Percentiles rank a stretch among this genome's conserved stretches.
Conservation (phyloP, 139 green algal genomes). For the Coelastrella sp. region DNA sequence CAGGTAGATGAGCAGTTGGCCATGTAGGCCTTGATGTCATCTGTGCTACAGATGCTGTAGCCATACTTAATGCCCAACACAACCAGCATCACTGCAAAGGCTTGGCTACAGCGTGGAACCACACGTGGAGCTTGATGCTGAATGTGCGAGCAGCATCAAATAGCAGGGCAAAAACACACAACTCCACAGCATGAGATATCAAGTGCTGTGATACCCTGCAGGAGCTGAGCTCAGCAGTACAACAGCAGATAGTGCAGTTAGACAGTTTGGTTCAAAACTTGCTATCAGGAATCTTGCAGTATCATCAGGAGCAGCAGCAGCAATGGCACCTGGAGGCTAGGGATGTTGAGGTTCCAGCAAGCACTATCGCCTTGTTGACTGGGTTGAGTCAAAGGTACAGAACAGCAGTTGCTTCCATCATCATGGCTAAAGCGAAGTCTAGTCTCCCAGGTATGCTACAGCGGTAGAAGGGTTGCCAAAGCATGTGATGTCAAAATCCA, state of each 20-base stretch:
- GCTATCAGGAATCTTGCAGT: background rate
- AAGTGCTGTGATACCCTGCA: background rate
- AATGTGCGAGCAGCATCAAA: background rate
- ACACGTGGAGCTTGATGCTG: too few relatives aligned
- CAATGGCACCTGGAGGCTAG: too few relatives aligned
- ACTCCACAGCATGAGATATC: background rate
- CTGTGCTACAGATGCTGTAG: too few relatives aligned
- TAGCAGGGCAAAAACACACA: background rate
- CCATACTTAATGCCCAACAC: too few relatives aligned
- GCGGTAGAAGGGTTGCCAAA: background rate
- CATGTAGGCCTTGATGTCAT: too few relatives aligned
- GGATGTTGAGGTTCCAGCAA: slow-evolving; percentile 6
- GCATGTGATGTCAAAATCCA: too few relatives aligned
- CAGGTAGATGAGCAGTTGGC: background rate
- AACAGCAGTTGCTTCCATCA: slow-evolving; percentile 35
- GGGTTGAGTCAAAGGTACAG: slow-evolving; percentile 33
- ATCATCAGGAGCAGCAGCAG: slow-evolving; percentile 19
- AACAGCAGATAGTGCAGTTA: slow-evolving; percentile 18
- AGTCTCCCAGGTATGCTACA: slow-evolving; percentile 54
- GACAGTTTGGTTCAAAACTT: background rate
- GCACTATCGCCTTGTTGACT: slow-evolving; percentile 27
- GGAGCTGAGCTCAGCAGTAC: background rate
- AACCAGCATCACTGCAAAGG: too few relatives aligned
- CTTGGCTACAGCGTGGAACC: too few relatives aligned
- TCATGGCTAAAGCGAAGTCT: slow-evolving; percentile 54